A percentile compares a stretch with the other conserved stretches of the same genome.
These are phyloP conservation scores for Filosporella fistucella DNA, from an alignment of 495 filamentous ascomycete genomes.

Conservation along the genomic window DNA sequence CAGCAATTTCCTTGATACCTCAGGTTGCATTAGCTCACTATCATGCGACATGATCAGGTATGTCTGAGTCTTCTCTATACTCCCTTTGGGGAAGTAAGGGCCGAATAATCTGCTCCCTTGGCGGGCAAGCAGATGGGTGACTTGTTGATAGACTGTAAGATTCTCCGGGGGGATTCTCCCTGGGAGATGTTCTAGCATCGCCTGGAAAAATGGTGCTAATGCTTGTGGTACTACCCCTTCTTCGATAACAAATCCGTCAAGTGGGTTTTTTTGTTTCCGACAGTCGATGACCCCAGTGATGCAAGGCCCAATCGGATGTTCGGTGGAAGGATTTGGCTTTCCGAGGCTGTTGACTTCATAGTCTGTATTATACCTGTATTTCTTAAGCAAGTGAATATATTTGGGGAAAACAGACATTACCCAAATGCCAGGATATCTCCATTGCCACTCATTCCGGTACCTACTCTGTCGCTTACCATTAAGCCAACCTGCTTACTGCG, in stretches of 20 bases:
- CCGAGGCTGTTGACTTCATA: slow-evolving; percentile 53
- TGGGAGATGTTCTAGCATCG: slow-evolving; percentile 51
- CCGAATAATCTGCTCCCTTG: slow-evolving; percentile 49
- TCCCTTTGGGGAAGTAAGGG: slow-evolving; percentile 49
- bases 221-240: slow-evolving; percentile 59
- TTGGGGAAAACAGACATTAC: too few relatives aligned
- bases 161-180: slow-evolving; percentile 39
- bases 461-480: slow-evolving; percentile 49
- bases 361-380: slow-evolving; percentile 59
- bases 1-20: too few relatives aligned
- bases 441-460: slow-evolving; percentile 65
- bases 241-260: slow-evolving; percentile 64
- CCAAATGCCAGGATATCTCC: slow-evolving; percentile 63
- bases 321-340: slow-evolving; percentile 36
- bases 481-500: slow-evolving; percentile 57
- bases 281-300: slow-evolving; percentile 64
- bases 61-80: slow-evolving; percentile 54
- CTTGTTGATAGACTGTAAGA: slow-evolving; percentile 32
- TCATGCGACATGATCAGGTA: slow-evolving; percentile 74
- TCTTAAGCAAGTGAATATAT: too few relatives aligned
- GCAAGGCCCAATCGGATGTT: slow-evolving; percentile 54
- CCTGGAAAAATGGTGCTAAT: slow-evolving; percentile 49
- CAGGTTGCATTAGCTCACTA: too few relatives aligned
- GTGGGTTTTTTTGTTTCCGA: slow-evolving; percentile 45
- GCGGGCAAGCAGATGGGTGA: slow-evolving; percentile 41